Conservation (phyloP, 2,329 filamentous ascomycete species). For the Fusarium torreyae region DNA sequence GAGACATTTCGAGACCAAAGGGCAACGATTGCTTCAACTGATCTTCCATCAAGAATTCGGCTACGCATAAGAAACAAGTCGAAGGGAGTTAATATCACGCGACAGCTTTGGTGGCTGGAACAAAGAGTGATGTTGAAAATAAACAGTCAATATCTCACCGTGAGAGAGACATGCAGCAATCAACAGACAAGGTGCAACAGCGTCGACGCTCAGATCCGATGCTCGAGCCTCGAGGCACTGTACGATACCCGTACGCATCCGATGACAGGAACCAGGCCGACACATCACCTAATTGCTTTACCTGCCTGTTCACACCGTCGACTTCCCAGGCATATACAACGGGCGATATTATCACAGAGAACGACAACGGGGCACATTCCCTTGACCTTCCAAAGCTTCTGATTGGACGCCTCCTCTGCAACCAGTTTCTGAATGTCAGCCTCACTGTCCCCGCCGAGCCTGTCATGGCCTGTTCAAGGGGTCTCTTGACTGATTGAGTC, state of each 20-base stretch:
- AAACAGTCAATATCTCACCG: slow-evolving; percentile 20
- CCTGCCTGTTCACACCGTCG: slow-evolving; percentile 27
- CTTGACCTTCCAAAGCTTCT: slow-evolving; percentile 13
- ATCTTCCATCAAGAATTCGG: slow-evolving; percentile 9
- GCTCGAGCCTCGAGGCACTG: slow-evolving; percentile 20
- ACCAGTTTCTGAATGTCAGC: slow-evolving; percentile 45
- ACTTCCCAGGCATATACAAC: slow-evolving; percentile 36
- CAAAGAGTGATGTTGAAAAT: slow-evolving; percentile 2
- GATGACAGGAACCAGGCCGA: slow-evolving; percentile 23
- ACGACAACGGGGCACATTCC: slow-evolving; percentile 43
- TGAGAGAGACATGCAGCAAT: neutral
- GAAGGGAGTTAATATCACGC: slow-evolving; percentile 17
- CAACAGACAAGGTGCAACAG: neutral
- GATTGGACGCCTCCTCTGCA: slow-evolving; percentile 46
- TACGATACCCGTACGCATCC: slow-evolving; percentile 26
- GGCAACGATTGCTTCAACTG: slow-evolving; percentile 8
- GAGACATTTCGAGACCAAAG: slow-evolving; percentile 1
- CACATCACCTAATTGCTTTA: slow-evolving; percentile 6
- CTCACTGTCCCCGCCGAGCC: slow-evolving; percentile 45
- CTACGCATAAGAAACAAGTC: slow-evolving; percentile 17
- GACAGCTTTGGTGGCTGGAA: slow-evolving; percentile 25
- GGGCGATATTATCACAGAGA: slow-evolving; percentile 42
- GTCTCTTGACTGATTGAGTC: slow-evolving; percentile 36
- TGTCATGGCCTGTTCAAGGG: slow-evolving; percentile 42
- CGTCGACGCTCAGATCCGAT: slow-evolving; percentile 15